Evolutionary conservation across 2,329 filamentous ascomycete genomes (phyloP).

Genomic region (Calonectria henricotiae): DNA sequence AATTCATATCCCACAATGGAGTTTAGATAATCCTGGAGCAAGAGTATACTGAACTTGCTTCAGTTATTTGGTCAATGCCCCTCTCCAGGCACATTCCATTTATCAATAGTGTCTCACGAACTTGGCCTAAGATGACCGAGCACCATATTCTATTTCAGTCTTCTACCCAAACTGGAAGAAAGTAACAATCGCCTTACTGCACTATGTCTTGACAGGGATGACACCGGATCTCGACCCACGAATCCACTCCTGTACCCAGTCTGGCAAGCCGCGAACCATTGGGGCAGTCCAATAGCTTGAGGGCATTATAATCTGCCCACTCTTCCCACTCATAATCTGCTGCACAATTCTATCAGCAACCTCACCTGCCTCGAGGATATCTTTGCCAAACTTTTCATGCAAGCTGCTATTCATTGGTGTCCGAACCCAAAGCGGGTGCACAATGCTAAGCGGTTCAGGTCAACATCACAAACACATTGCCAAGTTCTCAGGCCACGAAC

Average conservation of each 20-base stretch:
- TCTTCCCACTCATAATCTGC: not conserved
- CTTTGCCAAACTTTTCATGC: not conserved
- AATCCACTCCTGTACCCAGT: conserved; percentile 25
- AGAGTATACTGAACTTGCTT: too few species aligned
- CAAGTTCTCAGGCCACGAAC: not conserved
- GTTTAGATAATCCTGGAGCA: too few species aligned
- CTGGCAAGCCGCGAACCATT: conserved; percentile 2
- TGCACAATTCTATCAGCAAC: conserved; percentile 8
- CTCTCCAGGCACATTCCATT: too few species aligned
- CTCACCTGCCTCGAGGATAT: not conserved
- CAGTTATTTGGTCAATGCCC: too few species aligned
- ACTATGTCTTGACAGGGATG: not conserved
- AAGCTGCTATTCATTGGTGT: conserved; percentile 18
- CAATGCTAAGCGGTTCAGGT: not conserved
- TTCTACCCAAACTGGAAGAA: too few species aligned
- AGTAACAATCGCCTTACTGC: not conserved
- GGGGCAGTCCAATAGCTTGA: not conserved
- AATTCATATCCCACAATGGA: too few species aligned
- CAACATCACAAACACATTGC: not conserved
- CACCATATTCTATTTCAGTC: too few species aligned
- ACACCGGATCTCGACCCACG: not conserved
- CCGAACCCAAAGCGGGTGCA: conserved; percentile 21
- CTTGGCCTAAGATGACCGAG: too few species aligned
- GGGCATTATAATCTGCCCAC: conserved; percentile 9
- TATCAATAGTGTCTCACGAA: too few species aligned